Evolutionary conservation across 148 eudicot species (phyloP), one percentile per base, ranked within the genome.

Genomic region (Pharnaceum exiguum): DNA sequence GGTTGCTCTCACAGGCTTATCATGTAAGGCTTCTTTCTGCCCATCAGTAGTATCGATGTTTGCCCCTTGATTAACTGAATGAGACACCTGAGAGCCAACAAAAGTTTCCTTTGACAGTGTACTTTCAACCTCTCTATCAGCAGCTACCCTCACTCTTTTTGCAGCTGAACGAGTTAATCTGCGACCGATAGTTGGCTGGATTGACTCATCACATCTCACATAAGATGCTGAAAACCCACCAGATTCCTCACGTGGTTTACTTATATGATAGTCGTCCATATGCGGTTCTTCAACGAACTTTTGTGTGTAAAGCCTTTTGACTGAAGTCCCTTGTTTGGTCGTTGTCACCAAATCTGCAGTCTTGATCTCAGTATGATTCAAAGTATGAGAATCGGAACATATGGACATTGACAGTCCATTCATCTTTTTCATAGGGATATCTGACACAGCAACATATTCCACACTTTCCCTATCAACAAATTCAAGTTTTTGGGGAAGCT

Each of bases 401-500:
- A 29, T 22, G 26, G 29, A 31, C 16, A 57, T 42, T 36, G 16
- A 45, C 38, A 11, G 42, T 11, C 43, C 55, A 36, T 45, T 44
- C 10, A 52, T 13, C 17, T 44, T 37, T 46, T 46, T 28, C 27
- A 59, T 2, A 38, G 69, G 33, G 18, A 16, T 27, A 25, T 51
- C 62, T 8, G 49, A 60, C 22, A 36, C 22, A 26, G 59, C 38
- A 16, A 7, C 37, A 16, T 4, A 19, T 58, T 51, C 57, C 46
- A 51, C 60, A 51, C 58, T 69, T 4, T 55, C 46, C 18, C 38
- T 27, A 38, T 23, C 12, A 46, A 69, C 60, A 60, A 52, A 46
- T 46, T 69, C 77, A 49, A 60, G 45, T 45, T 61, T 69, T 18
- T 66, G 69, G 39, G 80, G 77, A 49, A 63, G 29, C 9, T 83